Base-by-base conservation (phyloP, 257 asterid genomes). In the Solanum chiquidenum region DNA sequence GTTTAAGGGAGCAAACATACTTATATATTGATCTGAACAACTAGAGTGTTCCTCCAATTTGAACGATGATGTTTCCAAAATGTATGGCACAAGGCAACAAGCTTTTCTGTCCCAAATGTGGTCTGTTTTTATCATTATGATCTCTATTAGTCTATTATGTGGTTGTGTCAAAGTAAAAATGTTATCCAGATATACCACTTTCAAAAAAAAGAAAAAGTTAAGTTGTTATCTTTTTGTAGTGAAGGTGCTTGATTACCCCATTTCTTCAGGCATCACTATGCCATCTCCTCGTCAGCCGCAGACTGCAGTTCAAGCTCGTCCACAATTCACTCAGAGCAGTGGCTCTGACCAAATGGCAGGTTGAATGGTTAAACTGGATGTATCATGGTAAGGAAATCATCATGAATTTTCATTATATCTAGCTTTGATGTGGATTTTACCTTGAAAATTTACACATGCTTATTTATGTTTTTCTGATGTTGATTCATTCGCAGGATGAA, bases 261-360 rank as follows among this genome's bases (percentile, higher is more conserved):
- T n/a, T 86, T 55, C 79, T 12, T 87, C 85, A 90, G 92, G 92
- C 44, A 34, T 90, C 33, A 62, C 85, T 6, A 75, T 44, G 66
- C 80, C 89, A 0, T 87, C 90, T 86, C 88, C 88, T 68, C 89
- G 90, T 12, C 77, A 89, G 37, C 12, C 91, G 12, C 92, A 88
- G 89, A 79, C 74, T 83, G 87, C 89, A 72, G 87, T 86, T 8
- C 91, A 90, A 23, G 84, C 87, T 38, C 88, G 86, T 60, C 88
- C 89, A 20, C 88, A 83, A 69, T 88, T 90, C 40, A 87, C 88
- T 38, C 89, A 88, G 84, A 80, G 89, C 34, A 88, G 86, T 34
- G 87, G 90, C 46, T 88, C 90, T 82, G 90, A 88, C 73, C 90
- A 88, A 88, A 83, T 86, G 88, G 89, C 90, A 12, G 88, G 92